Percentiles rank a stretch among this genome's conserved stretches.
Conservation (phyloP, 371 early-diverging fungal species). For the Fennellomyces sp. region DNA sequence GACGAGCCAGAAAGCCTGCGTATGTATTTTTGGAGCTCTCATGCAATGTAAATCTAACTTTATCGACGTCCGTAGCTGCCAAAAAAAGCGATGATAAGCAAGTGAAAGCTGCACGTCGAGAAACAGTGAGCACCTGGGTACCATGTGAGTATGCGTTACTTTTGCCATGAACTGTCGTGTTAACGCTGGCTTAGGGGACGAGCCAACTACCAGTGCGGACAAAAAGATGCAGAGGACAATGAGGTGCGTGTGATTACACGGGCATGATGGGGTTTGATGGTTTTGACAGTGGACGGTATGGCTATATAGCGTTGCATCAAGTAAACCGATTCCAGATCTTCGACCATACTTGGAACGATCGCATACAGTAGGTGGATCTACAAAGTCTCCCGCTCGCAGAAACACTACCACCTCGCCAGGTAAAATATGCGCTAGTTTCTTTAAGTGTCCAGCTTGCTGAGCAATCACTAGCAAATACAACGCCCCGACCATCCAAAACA, state of each 20-base stretch:
- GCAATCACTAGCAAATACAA: slow-evolving; percentile 6
- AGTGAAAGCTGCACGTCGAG: slow-evolving; percentile 5
- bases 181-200: slow-evolving; percentile 10
- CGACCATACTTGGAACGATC: slow-evolving; percentile 23
- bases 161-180: not conserved
- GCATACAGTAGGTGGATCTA: not conserved
- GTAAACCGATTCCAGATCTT: slow-evolving; percentile 24
- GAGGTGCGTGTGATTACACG: slow-evolving; percentile 5
- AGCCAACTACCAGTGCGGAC: slow-evolving; percentile 7
- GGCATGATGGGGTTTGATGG: no score
- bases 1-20: slow-evolving; percentile 11
- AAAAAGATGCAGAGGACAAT: slow-evolving; percentile 8
- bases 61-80: not conserved
- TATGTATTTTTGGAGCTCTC: not conserved
- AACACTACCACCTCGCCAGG: slow-evolving; percentile 8
- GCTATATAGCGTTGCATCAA: not conserved
- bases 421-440: no score
- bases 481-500: slow-evolving; percentile 5
- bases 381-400: not conserved
- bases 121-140: slow-evolving; percentile 18
- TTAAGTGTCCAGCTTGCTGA: no score
- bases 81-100: slow-evolving; percentile 12
- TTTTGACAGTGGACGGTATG: not conserved
- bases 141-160: slow-evolving; percentile 13
- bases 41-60: slow-evolving; percentile 3